phyloP scores from a whole-genome alignment of 2,329 filamentous ascomycete genomes.

The Cytospora schulzeri region DNA sequence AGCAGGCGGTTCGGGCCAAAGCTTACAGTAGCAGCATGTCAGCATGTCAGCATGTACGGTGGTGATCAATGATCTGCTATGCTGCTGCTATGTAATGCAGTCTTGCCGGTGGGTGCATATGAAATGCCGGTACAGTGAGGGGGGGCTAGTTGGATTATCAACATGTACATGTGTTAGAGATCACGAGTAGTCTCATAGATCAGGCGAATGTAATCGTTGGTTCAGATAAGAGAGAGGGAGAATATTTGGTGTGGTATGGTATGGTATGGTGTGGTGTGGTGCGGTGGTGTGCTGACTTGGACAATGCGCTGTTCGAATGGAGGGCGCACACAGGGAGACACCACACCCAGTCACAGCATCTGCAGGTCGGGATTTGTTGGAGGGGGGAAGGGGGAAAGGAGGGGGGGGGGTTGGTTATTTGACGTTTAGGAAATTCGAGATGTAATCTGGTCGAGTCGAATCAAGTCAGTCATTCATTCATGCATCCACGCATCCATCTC shows the following conservation, averaged over 20 bases:
- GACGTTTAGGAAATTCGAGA: not conserved
- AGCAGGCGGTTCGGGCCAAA: not conserved
- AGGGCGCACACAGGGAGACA: not conserved
- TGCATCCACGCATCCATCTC: not conserved
- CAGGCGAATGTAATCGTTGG: not conserved
- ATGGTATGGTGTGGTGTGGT: not conserved
- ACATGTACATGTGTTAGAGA: not conserved
- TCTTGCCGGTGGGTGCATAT: not conserved
- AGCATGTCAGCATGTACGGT: not conserved
- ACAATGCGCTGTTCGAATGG: not conserved
- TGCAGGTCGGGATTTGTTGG: conserved; percentile 6
- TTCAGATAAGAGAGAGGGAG: not conserved
- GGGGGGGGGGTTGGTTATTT: no score
- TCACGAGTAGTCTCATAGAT: not conserved
- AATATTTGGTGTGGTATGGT: not conserved
- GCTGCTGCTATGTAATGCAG: not conserved
- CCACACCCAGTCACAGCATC: not conserved
- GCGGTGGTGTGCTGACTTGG: not conserved
- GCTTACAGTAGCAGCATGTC: no score
- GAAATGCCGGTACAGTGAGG: not conserved
- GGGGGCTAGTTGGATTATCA: not conserved
- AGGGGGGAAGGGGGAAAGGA: no score
- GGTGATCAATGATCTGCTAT: not conserved
- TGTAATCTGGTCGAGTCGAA: not conserved
- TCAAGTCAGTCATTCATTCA: not conserved